A percentile compares a stretch with the other conserved stretches of the same genome.
Conservation (phyloP, 441 rosid species). For the Erodium trifolium region DNA sequence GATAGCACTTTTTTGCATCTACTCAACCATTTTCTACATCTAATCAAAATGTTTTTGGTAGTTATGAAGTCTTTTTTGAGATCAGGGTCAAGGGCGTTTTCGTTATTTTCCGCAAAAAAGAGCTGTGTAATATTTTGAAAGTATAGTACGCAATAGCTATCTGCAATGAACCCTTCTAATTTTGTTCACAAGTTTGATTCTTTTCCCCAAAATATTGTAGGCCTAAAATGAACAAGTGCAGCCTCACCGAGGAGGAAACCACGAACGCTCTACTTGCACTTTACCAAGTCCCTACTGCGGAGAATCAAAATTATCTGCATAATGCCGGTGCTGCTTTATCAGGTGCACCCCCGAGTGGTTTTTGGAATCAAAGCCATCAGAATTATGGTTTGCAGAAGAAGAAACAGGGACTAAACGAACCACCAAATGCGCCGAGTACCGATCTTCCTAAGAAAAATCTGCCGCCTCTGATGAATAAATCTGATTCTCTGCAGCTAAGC, state of each 20-base stretch:
- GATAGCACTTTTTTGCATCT: too few species aligned
- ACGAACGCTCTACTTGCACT: conserved; percentile 47
- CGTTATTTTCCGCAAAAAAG: too few species aligned
- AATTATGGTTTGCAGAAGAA: conserved; percentile 31
- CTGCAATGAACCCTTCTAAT: background rate
- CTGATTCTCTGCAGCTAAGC: conserved; percentile 26
- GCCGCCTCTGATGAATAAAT: conserved; percentile 32
- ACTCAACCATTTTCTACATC: too few species aligned
- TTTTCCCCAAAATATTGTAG: conserved; percentile 36
- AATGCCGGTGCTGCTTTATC: conserved; percentile 19
- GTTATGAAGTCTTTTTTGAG: too few species aligned
- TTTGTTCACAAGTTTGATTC: conserved; percentile 19
- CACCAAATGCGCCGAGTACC: conserved; percentile 23
- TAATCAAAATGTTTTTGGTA: too few species aligned
- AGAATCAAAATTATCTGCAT: conserved; percentile 37
- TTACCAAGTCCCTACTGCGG: conserved; percentile 41
- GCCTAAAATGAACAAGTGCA: conserved; percentile 79
- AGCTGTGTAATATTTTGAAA: too few species aligned
- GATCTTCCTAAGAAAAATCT: conserved; percentile 41
- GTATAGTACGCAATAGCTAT: too few species aligned
- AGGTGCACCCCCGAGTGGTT: conserved; percentile 18
- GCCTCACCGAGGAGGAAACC: conserved; percentile 67
- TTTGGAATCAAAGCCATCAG: conserved; percentile 25
- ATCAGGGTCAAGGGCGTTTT: too few species aligned
- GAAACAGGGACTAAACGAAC: conserved; percentile 36